Evolutionary conservation across 2,329 filamentous ascomycete species (phyloP), one percentile per base, ranked within the genome.

Genomic region (Aspergillus sp.): DNA sequence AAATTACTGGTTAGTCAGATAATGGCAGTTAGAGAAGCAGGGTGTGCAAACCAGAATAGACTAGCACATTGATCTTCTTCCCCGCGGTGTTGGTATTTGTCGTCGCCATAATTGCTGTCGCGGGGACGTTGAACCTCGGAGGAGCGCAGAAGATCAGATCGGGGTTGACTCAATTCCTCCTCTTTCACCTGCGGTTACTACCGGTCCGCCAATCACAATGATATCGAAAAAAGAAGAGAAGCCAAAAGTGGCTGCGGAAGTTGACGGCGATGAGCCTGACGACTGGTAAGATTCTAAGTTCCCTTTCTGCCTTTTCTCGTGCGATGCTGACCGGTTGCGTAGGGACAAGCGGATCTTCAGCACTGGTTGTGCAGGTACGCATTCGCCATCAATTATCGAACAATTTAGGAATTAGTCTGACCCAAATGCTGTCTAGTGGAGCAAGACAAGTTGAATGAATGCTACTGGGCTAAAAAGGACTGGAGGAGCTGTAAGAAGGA

Each of bases 291-390:
- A 21, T 23, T 19, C 11, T 21, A n/a, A 23, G 31, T 41, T 35
- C 31, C 9, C 14, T 49, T 37, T 23, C n/a, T 31, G 17, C 43
- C 17, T 44, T 45, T 35, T 44, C 27, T 55, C 41, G 53, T 43
- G 51, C 52, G 33, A 44, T 44, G 67, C 65, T 66, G 60, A 65
- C 60, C 47, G 43, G 49, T 50, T 39, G 56, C 45, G n/a, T 31
- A 98, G 93, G 93, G 93, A 98, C 80, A 93, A 96, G 84, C 85
- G 95, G 72, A 98, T 98, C 75, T 96, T 91, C 80, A 96, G 91
- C 80, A 98, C 93, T 3, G 95, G 93, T 58, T 98, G 93, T 71
- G 86, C 92, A 76, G 88, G 93, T 96, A 78, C 71, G 79, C 58
- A 48, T 23, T 33, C 45, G 27, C 45, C 43, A 17, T 48, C 14